Conservation (phyloP, 2,329 filamentous ascomycete genomes). For the Pseudocercospora vitis region DNA sequence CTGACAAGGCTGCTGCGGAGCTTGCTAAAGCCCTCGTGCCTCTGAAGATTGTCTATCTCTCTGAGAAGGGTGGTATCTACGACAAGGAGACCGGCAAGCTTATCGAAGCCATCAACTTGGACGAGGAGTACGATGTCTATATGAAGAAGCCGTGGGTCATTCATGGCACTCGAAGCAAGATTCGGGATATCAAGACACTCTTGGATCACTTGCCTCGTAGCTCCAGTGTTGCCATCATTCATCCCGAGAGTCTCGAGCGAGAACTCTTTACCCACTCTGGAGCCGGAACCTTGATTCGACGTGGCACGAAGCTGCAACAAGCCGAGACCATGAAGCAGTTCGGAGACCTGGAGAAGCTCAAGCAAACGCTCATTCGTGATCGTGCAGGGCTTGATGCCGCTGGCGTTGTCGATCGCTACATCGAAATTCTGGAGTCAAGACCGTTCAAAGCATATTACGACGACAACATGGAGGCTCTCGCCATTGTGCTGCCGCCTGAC, state of each 20-base stretch:
- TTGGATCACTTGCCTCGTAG: constrained; percentile 84
- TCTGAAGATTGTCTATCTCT: constrained; percentile 97
- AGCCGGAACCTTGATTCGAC: constrained; percentile 86
- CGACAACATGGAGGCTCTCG: constrained; percentile 87
- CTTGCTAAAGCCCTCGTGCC: constrained; percentile 85
- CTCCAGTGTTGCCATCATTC: constrained; percentile 95
- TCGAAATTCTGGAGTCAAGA: constrained; percentile 72
- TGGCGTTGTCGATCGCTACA: constrained; percentile 81
- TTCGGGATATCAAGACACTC: constrained; percentile 94
- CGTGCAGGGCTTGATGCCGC: constrained; percentile 77
- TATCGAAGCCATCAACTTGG: constrained; percentile 95
- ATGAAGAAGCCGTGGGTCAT: constrained; percentile 95
- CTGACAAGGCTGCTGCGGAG: constrained; percentile 92
- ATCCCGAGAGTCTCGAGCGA: constrained; percentile 92
- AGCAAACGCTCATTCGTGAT: constrained; percentile 78
- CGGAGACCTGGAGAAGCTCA: constrained; percentile 71
- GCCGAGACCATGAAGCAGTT: constrained; percentile 72
- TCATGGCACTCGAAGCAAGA: constrained; percentile 93
- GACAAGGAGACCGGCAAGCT: constrained; percentile 91
- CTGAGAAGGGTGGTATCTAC: constrained; percentile 94
- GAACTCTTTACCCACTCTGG: constrained; percentile 96
- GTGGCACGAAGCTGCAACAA: constrained; percentile 84
- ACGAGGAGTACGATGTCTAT: constrained; percentile 90
- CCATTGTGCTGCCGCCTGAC: constrained; percentile 77
- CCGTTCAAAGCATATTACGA: constrained; percentile 94